Percentiles rank a stretch among this genome's conserved stretches.
Conservation (phyloP, 1,139 yeast genomes). For the Yamadazyma mexicana region DNA sequence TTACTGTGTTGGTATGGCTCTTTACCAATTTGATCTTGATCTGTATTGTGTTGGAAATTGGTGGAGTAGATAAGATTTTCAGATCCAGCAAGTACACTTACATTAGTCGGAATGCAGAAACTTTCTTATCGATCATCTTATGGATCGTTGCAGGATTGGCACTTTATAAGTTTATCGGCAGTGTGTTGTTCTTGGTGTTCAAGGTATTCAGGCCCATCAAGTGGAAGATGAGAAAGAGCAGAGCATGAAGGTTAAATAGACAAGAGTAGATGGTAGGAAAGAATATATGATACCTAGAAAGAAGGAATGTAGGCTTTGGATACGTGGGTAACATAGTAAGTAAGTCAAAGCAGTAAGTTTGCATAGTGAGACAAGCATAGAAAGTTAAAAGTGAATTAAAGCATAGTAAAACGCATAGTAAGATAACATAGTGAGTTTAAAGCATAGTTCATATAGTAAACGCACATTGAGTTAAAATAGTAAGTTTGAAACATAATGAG, state of each 20-base stretch:
- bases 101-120: slow-evolving; percentile 37
- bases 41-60: slow-evolving; percentile 43
- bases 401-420: too few relatives aligned
- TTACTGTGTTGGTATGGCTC: slow-evolving; percentile 50
- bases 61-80: slow-evolving; percentile 36
- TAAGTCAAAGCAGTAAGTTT: too few relatives aligned
- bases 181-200: slow-evolving; percentile 36
- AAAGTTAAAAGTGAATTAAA: too few relatives aligned
- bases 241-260: too few relatives aligned
- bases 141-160: slow-evolving; percentile 54
- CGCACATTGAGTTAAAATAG: too few relatives aligned
- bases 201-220: slow-evolving; percentile 41
- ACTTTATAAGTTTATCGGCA: slow-evolving; percentile 41
- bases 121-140: slow-evolving; percentile 45
- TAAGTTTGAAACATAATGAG: too few relatives aligned
- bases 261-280: background rate
- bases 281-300: too few relatives aligned
- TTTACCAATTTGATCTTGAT: slow-evolving; percentile 44
- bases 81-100: slow-evolving; percentile 18
- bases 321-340: background rate
- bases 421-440: too few relatives aligned
- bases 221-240: slow-evolving; percentile 27
- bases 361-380: background rate
- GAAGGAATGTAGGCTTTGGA: background rate
- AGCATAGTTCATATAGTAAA: too few relatives aligned